These are phyloP conservation scores for Arthonia radiata DNA, from an alignment of 495 filamentous ascomycete species.

Conservation along the genomic window DNA sequence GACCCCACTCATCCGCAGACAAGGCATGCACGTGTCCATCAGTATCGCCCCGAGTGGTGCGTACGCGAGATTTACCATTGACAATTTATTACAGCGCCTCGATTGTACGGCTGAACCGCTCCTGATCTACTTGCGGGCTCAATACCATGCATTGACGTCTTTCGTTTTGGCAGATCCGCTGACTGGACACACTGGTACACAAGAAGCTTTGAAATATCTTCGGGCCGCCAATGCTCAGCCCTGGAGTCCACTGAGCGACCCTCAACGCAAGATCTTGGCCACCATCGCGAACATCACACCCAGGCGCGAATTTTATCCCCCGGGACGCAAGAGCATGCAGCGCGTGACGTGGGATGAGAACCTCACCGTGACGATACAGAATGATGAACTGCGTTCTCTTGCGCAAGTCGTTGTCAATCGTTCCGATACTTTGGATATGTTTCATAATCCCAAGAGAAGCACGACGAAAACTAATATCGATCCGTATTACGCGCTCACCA, in stretches of 20 bases:
- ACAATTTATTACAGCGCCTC: slow-evolving; percentile 8
- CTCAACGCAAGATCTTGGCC: slow-evolving; percentile 1
- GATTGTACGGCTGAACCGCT: slow-evolving; percentile 10
- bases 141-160: slow-evolving; percentile 11
- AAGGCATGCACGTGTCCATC: slow-evolving; percentile 14
- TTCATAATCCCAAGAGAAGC: no score
- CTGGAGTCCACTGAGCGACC: slow-evolving; percentile 8
- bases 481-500: no score
- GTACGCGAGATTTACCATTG: slow-evolving; percentile 17
- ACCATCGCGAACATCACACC: slow-evolving; percentile 7
- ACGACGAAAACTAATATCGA: no score
- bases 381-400: slow-evolving; percentile 20
- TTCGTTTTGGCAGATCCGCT: slow-evolving; percentile 11
- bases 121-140: slow-evolving; percentile 10
- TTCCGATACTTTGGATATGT: no score
- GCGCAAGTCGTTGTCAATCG: slow-evolving; percentile 24
- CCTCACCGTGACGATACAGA: slow-evolving; percentile 25
- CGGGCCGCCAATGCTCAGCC: slow-evolving; percentile 6
- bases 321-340: slow-evolving; percentile 7
- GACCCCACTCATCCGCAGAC: slow-evolving; percentile 1
- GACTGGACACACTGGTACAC: slow-evolving; percentile 10
- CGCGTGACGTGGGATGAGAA: slow-evolving; percentile 8
- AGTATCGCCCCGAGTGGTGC: slow-evolving; percentile 2
- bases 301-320: slow-evolving; percentile 9
- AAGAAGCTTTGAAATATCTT: slow-evolving; percentile 10